Conservation (phyloP, 305 asterid genomes). For the Fraxinus xanthoxyloides region DNA sequence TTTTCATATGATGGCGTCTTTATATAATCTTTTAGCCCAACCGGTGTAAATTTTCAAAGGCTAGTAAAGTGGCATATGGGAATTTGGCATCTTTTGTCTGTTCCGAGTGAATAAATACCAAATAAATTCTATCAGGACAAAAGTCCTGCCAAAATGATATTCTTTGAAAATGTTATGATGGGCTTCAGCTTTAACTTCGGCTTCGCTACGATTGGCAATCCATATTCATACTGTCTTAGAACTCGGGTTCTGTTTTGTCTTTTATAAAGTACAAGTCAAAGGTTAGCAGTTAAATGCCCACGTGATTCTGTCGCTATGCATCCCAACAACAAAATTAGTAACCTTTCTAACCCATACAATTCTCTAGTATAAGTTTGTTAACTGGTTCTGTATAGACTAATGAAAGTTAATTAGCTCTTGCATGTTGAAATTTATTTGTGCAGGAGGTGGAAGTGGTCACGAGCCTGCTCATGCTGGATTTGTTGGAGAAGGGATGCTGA, state of each 20-base stretch:
- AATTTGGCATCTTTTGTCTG: neutral
- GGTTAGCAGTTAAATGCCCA: neutral
- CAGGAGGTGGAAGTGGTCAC: constrained; percentile 99
- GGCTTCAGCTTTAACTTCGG: neutral
- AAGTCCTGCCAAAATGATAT: neutral
- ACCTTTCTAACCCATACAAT: neutral
- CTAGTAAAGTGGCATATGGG: neutral
- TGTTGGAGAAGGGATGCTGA: constrained; percentile 99
- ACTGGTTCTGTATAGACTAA: constrained; percentile 1
- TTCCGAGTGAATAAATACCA: neutral
- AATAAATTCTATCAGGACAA: neutral
- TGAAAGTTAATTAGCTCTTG: constrained; percentile 19
- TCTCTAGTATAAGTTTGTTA: neutral
- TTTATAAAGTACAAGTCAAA: neutral
- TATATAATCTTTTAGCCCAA: neutral
- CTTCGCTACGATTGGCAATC: neutral
- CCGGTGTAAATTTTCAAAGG: neutral
- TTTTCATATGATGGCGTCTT: neutral
- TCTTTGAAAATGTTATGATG: neutral
- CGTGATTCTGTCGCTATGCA: neutral
- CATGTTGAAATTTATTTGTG: constrained; percentile 20
- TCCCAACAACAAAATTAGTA: neutral
- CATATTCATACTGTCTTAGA: neutral
- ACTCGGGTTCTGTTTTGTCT: neutral
- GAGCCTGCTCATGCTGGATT: constrained; percentile 99